Percentiles rank a stretch among this genome's conserved stretches.
These are phyloP conservation scores for Aureobasidium zeae DNA, from an alignment of 2,329 filamentous ascomycete species.

Conservation along the genomic window DNA sequence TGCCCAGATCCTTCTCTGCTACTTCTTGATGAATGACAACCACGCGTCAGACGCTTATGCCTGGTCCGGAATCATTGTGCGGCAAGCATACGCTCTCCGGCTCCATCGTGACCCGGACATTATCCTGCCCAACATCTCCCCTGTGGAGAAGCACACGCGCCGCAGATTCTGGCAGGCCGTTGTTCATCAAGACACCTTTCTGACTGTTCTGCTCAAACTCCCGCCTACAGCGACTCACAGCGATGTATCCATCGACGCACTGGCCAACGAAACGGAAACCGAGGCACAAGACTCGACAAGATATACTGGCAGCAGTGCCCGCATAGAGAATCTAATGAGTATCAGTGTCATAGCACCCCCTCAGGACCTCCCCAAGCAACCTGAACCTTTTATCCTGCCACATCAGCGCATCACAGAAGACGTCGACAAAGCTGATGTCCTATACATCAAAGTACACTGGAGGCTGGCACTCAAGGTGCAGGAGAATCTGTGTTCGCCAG, in stretches of 20 bases:
- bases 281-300: constrained; percentile 11
- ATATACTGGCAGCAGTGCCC: constrained; percentile 45
- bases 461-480: constrained; percentile 70
- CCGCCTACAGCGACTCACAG: constrained; percentile 71
- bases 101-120: constrained; percentile 71
- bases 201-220: constrained; percentile 67
- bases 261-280: constrained; percentile 57
- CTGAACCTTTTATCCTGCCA: constrained; percentile 26
- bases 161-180: constrained; percentile 77
- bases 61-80: constrained; percentile 66
- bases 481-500: constrained; percentile 64
- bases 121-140: constrained; percentile 53
- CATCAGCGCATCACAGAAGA: constrained; percentile 27
- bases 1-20: constrained; percentile 72
- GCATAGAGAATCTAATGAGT: constrained; percentile 43
- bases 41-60: constrained; percentile 76
- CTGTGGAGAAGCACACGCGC: constrained; percentile 67
- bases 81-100: constrained; percentile 74
- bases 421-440: constrained; percentile 28
- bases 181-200: constrained; percentile 69
- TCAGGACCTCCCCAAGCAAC: constrained; percentile 25
- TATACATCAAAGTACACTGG: constrained; percentile 68
- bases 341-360: constrained; percentile 41
- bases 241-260: constrained; percentile 66
- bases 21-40: constrained; percentile 80